Evolutionary conservation across 2,329 filamentous ascomycete genomes (phyloP).

Genomic region (Simplicillium sp.): DNA sequence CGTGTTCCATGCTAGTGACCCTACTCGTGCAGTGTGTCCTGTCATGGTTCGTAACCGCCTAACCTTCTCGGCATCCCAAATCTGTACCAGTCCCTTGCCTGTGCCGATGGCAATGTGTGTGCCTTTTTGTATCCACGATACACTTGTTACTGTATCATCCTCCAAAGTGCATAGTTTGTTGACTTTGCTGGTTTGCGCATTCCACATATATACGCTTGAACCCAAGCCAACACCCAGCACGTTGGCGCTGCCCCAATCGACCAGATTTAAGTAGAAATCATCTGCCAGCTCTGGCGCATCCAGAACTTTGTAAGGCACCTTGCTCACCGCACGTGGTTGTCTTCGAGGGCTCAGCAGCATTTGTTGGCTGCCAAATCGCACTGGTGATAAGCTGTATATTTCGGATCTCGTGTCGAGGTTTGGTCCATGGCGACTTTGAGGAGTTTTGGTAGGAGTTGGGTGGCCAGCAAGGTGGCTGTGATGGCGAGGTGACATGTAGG

Average conservation of each 20-base stretch:
- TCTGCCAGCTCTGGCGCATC: conserved; percentile 94
- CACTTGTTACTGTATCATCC: conserved; percentile 91
- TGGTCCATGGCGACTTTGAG: conserved; percentile 75
- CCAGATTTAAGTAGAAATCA: conserved; percentile 94
- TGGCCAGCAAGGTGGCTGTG: conserved; percentile 66
- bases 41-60: conserved; percentile 91
- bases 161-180: conserved; percentile 89
- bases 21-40: conserved; percentile 86
- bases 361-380: conserved; percentile 84
- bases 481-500: conserved; percentile 71
- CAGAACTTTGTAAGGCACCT: conserved; percentile 94
- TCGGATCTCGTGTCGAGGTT: conserved; percentile 87
- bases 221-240: conserved; percentile 88
- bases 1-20: conserved; percentile 93
- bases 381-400: conserved; percentile 90
- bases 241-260: conserved; percentile 96
- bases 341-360: conserved; percentile 87
- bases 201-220: conserved; percentile 97
- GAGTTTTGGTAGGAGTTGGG: conserved; percentile 80
- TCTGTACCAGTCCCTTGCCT: conserved; percentile 87
- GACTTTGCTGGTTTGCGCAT: conserved; percentile 80
- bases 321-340: conserved; percentile 82
- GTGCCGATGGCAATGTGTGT: conserved; percentile 95
- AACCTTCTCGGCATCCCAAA: conserved; percentile 89
- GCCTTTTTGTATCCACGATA: conserved; percentile 96